phyloP scores from a whole-genome alignment of 108 stramenopile genomes.

The Nitzschia inconspicua region DNA sequence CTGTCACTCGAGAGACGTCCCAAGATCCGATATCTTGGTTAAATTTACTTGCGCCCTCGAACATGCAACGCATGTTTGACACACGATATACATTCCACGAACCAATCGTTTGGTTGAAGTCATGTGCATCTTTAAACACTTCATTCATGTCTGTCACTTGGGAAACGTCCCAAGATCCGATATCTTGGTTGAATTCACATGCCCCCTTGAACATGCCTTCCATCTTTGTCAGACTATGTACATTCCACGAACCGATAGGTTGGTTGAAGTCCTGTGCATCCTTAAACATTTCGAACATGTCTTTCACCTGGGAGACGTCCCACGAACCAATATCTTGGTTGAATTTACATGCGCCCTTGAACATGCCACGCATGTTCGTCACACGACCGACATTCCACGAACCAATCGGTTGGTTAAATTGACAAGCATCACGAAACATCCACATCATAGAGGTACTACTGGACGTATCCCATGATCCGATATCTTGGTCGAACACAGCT shows the following conservation, averaged over 20 bases:
- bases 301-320: slow-evolving; percentile 4
- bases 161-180: too few relatives aligned
- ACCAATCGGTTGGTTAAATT: slow-evolving; percentile 11
- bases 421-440: slow-evolving; percentile 27
- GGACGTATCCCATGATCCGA: slow-evolving; percentile 20
- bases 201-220: slow-evolving; percentile 24
- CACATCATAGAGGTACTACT: slow-evolving; percentile 12
- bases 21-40: slow-evolving; percentile 8
- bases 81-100: too few relatives aligned
- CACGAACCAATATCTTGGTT: slow-evolving; percentile 32
- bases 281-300: slow-evolving; percentile 21
- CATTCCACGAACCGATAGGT: slow-evolving; percentile 14
- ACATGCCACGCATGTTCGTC: neutral
- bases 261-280: slow-evolving; percentile 15
- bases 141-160: too few relatives aligned
- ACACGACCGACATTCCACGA: too few relatives aligned
- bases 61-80: slow-evolving; percentile 21
- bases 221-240: slow-evolving; percentile 2
- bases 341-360: slow-evolving; percentile 25
- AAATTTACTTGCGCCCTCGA: slow-evolving; percentile 28
- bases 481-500: slow-evolving; percentile 26
- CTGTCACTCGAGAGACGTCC: neutral
- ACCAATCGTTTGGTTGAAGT: too few relatives aligned
- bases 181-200: slow-evolving; percentile 8
- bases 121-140: too few relatives aligned